A percentile compares a stretch with the other conserved stretches of the same genome.
These are phyloP conservation scores for Plasmodium berghei DNA, from an alignment of 169 alveolate species.

Conservation along the genomic window DNA sequence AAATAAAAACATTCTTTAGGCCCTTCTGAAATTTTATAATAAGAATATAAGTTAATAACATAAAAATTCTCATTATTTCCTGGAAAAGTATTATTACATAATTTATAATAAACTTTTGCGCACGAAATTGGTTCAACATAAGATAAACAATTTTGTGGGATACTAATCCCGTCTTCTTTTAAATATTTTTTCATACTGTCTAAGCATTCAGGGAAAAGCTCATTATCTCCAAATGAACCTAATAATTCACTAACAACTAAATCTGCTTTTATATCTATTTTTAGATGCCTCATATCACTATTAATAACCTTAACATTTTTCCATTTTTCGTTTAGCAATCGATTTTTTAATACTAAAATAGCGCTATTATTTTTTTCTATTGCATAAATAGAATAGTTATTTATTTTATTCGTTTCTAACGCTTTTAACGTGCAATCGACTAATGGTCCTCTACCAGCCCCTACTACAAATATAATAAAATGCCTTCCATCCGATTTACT, in stretches of 20 bases:
- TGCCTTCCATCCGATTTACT: slow-evolving; percentile 6
- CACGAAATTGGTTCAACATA: slow-evolving; percentile 84
- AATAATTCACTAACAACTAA: slow-evolving; percentile 84
- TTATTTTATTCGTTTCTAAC: slow-evolving; percentile 64
- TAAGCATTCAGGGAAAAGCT: slow-evolving; percentile 86
- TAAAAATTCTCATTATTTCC: slow-evolving; percentile 70
- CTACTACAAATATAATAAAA: slow-evolving; percentile 79
- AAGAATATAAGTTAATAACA: slow-evolving; percentile 64
- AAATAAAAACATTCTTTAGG: slow-evolving; percentile 63
- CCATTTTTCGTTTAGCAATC: slow-evolving; percentile 75
- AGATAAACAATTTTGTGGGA: slow-evolving; percentile 82
- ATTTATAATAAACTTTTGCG: slow-evolving; percentile 80
- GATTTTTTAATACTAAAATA: slow-evolving; percentile 77
- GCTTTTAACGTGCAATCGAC: slow-evolving; percentile 80
- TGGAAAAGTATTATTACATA: slow-evolving; percentile 77
- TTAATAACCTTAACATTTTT: slow-evolving; percentile 80
- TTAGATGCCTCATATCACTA: slow-evolving; percentile 82
- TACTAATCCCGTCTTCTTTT: slow-evolving; percentile 73
- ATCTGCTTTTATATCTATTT: slow-evolving; percentile 78
- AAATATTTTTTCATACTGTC: slow-evolving; percentile 81
- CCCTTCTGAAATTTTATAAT: slow-evolving; percentile 77
- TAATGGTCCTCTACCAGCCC: slow-evolving; percentile 88
- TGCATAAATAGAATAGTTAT: slow-evolving; percentile 78
- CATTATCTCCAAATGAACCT: slow-evolving; percentile 88
- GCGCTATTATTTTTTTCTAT: slow-evolving; percentile 85